Evolutionary conservation across 73 alveolate genomes (phyloP).

Genomic region (Tetrahymena elliotti): DNA sequence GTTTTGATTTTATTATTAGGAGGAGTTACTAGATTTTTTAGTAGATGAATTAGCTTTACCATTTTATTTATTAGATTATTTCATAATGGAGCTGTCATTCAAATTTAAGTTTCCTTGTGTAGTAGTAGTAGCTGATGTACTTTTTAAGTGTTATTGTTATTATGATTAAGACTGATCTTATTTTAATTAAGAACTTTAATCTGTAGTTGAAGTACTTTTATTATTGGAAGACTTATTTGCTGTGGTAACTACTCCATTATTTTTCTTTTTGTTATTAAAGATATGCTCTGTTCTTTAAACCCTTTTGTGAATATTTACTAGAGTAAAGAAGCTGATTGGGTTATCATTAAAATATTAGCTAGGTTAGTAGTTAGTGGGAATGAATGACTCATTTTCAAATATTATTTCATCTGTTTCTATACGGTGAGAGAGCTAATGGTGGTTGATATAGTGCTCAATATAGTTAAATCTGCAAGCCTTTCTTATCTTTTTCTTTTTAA

Average conservation of each 20-base stretch:
- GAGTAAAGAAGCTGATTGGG: neutral
- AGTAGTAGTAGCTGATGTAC: neutral
- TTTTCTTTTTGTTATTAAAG: neutral
- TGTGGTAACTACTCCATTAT: neutral
- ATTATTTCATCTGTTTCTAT: neutral
- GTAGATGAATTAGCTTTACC: neutral
- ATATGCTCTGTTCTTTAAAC: neutral
- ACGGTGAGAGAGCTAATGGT: neutral
- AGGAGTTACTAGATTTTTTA: neutral
- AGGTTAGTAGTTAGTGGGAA: neutral
- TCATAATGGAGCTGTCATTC: neutral
- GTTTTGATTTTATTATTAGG: neutral
- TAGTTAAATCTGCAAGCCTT: neutral
- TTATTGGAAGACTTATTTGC: neutral
- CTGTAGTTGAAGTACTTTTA: neutral
- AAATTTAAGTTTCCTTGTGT: neutral
- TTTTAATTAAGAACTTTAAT: neutral
- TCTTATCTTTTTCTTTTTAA: neutral
- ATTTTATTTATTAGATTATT: neutral
- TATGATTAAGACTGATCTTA: neutral
- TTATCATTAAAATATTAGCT: neutral
- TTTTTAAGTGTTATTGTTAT: neutral
- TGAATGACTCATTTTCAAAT: neutral
- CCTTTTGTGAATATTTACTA: neutral
- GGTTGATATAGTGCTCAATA: neutral